Evolutionary conservation across 805 yeast species (phyloP).

Genomic region (Candida wancherniae): DNA sequence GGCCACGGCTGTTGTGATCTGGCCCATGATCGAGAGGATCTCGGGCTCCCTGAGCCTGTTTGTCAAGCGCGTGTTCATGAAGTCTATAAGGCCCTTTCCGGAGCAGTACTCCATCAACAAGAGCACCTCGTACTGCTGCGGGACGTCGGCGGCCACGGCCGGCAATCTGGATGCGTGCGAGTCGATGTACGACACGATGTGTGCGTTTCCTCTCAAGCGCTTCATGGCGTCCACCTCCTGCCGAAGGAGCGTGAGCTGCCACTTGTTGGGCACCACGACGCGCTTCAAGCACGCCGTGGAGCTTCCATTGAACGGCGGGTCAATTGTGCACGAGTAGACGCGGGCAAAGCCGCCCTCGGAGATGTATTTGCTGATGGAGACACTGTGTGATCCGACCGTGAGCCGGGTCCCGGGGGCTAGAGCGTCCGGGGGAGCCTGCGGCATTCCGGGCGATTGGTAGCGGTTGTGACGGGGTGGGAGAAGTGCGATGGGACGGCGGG

Average conservation of each 20-base stretch:
- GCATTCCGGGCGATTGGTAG: constrained; percentile 4
- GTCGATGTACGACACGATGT: constrained; percentile 87
- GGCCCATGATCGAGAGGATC: constrained; percentile 61
- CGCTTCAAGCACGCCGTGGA: constrained; percentile 79
- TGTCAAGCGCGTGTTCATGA: constrained; percentile 68
- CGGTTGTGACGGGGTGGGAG: neutral
- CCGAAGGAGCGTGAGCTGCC: constrained; percentile 71
- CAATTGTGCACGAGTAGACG: constrained; percentile 74
- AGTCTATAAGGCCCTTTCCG: constrained; percentile 70
- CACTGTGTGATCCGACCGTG: constrained; percentile 79
- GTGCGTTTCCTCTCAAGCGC: constrained; percentile 68
- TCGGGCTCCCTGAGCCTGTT: constrained; percentile 65
- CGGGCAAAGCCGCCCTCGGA: constrained; percentile 96
- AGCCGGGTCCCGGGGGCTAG: constrained; percentile 73
- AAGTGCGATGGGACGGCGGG: neutral
- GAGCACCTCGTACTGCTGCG: constrained; percentile 69
- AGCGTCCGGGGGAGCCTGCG: constrained; percentile 53
- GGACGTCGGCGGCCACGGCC: constrained; percentile 5
- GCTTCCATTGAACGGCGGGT: constrained; percentile 53
- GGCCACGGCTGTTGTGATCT: constrained; percentile 68
- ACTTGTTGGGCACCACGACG: constrained; percentile 91
- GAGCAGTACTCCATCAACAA: constrained; percentile 78
- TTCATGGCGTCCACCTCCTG: constrained; percentile 99
- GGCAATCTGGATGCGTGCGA: constrained; percentile 83
- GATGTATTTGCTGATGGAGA: constrained; percentile 63